Conservation (phyloP, 108 stramenopile genomes). For the Tribonema minus region DNA sequence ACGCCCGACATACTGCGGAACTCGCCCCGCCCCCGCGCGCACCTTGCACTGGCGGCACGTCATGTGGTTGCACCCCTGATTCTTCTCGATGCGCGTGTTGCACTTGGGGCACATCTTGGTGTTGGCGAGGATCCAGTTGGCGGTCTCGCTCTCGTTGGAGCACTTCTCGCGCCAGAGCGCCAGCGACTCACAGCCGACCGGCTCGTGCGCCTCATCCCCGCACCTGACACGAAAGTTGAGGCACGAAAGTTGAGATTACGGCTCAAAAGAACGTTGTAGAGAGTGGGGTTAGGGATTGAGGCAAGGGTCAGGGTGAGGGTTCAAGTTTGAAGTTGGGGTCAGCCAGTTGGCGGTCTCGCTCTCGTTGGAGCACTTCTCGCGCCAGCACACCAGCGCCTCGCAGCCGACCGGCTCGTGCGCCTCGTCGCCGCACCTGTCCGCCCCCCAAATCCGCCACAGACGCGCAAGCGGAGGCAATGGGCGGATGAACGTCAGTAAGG, state of each 20-base stretch:
- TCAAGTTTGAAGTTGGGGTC: no score
- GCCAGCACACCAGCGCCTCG: constrained; percentile 72
- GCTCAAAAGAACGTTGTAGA: no score
- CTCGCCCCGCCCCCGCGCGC: background rate
- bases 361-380: constrained; percentile 89
- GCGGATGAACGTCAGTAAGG: no score
- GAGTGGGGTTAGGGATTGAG: no score
- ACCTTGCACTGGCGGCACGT: constrained; percentile 65
- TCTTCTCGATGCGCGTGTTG: constrained; percentile 93
- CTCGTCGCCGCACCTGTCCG: constrained; percentile 84
- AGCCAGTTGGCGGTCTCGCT: constrained; percentile 98
- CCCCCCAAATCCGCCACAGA: no score
- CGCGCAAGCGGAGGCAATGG: no score
- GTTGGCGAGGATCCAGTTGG: constrained; percentile 97
- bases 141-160: constrained; percentile 90
- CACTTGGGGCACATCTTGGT: constrained; percentile 98
- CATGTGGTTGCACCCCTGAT: constrained; percentile 99
- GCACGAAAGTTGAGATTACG: no score
- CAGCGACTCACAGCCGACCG: constrained; percentile 70
- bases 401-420: constrained; percentile 85
- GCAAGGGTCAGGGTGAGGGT: no score
- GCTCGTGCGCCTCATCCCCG: constrained; percentile 91
- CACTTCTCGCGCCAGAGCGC: constrained; percentile 87
- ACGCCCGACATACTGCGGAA: no score
- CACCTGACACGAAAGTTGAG: no score